These are phyloP conservation scores for Candida tammaniensis DNA, from an alignment of 805 yeast genomes.

Conservation along the genomic window DNA sequence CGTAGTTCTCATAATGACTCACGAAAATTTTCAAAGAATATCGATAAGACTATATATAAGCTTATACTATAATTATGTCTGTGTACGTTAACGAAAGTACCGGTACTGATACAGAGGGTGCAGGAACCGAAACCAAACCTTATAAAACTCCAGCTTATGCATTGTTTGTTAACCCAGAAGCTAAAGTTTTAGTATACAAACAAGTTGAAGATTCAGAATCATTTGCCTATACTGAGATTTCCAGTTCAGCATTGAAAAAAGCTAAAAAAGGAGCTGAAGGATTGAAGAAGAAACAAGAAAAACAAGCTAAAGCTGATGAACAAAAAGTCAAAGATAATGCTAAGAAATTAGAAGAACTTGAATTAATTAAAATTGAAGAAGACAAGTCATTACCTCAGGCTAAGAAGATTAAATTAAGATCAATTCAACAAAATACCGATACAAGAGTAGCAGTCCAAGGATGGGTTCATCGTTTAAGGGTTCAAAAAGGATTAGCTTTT, in stretches of 20 bases:
- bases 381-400: conserved; percentile 75
- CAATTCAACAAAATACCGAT: conserved; percentile 55
- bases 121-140: conserved; percentile 69
- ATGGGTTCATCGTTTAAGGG: conserved; percentile 94
- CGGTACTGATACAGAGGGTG: conserved; percentile 59
- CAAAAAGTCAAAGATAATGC: conserved; percentile 68
- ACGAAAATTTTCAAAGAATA: too few relatives aligned
- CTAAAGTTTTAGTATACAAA: conserved; percentile 60
- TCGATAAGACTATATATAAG: background rate
- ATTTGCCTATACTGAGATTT: conserved; percentile 67
- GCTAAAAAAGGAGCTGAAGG: conserved; percentile 96
- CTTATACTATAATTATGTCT: conserved; percentile 23
- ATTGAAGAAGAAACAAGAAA: conserved; percentile 74
- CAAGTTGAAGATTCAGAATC: conserved; percentile 50
- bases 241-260: conserved; percentile 90
- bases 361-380: conserved; percentile 64
- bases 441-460: conserved; percentile 79
- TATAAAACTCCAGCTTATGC: conserved; percentile 86
- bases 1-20: too few relatives aligned
- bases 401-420: conserved; percentile 58
- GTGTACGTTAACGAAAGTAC: conserved; percentile 71
- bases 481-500: conserved; percentile 89
- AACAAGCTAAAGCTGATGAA: conserved; percentile 60
- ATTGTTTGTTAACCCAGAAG: conserved; percentile 48
- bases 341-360: conserved; percentile 73